These are phyloP conservation scores for Rosa rugosa DNA, from an alignment of 306 rosid species.

Conservation along the genomic window DNA sequence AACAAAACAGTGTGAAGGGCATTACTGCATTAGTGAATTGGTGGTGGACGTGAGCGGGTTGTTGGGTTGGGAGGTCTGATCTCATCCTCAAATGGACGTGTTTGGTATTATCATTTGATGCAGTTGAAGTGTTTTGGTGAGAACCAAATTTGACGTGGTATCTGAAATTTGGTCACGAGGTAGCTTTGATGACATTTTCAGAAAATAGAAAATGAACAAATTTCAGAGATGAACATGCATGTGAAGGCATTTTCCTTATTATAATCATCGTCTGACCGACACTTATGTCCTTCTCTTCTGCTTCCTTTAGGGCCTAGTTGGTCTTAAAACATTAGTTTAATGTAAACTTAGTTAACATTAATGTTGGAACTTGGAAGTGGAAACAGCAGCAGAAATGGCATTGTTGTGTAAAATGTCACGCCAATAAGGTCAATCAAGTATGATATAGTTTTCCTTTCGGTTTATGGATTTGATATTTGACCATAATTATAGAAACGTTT, in stretches of 20 bases:
- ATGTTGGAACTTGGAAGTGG: neutral
- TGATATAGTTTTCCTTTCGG: neutral
- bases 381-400: neutral
- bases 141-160: neutral
- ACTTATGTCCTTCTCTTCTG: neutral
- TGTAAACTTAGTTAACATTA: neutral
- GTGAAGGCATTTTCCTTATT: neutral
- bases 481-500: neutral
- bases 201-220: neutral
- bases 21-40: neutral
- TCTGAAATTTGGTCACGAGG: conserved; percentile 4
- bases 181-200: conserved; percentile 4
- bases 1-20: neutral
- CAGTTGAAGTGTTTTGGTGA: neutral
- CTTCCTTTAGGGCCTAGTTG: neutral
- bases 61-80: neutral
- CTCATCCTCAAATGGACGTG: neutral
- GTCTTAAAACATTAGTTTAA: neutral
- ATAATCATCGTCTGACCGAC: conserved; percentile 2
- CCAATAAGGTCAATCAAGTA: neutral
- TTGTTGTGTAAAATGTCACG: neutral
- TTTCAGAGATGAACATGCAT: neutral
- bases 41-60: neutral
- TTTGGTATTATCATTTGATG: neutral
- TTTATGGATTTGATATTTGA: neutral